A percentile compares a stretch with the other conserved stretches of the same genome.
Evolutionary conservation across 306 rosid genomes (phyloP).

Genomic region (Psophocarpus tetragonolobus): DNA sequence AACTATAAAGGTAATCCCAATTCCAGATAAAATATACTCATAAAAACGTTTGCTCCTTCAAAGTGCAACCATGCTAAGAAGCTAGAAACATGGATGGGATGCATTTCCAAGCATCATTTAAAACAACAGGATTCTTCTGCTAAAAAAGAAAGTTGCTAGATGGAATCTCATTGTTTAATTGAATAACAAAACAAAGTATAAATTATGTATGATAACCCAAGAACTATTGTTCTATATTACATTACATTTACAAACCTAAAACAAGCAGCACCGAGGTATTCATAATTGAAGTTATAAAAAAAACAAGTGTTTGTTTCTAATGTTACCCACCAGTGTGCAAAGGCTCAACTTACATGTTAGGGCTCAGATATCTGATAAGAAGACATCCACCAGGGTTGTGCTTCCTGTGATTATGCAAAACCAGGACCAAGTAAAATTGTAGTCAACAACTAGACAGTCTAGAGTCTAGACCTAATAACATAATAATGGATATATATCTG

Average conservation of each 20-base stretch:
- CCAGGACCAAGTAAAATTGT: not conserved
- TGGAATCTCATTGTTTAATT: not conserved
- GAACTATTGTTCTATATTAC: not conserved
- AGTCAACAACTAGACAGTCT: not conserved
- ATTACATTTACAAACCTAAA: not conserved
- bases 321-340: not conserved
- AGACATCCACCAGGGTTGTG: constrained; percentile 3
- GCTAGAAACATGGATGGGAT: constrained; percentile 15
- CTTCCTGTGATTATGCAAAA: constrained; percentile 3
- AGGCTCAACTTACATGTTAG: constrained; percentile 22
- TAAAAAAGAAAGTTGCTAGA: constrained; percentile 13
- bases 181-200: not conserved
- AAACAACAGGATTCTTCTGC: not conserved
- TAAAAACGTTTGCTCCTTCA: not conserved
- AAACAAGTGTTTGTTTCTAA: not conserved
- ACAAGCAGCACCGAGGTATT: constrained; percentile 1
- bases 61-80: constrained; percentile 27
- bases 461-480: constrained; percentile 7
- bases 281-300: not conserved
- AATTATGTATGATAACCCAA: not conserved
- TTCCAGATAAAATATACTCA: not conserved
- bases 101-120: constrained; percentile 29
- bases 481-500: not conserved
- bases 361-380: too few species aligned
- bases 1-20: not conserved